phyloP scores from a whole-genome alignment of 495 filamentous ascomycete genomes.

The Chaetomidium leptoderma region DNA sequence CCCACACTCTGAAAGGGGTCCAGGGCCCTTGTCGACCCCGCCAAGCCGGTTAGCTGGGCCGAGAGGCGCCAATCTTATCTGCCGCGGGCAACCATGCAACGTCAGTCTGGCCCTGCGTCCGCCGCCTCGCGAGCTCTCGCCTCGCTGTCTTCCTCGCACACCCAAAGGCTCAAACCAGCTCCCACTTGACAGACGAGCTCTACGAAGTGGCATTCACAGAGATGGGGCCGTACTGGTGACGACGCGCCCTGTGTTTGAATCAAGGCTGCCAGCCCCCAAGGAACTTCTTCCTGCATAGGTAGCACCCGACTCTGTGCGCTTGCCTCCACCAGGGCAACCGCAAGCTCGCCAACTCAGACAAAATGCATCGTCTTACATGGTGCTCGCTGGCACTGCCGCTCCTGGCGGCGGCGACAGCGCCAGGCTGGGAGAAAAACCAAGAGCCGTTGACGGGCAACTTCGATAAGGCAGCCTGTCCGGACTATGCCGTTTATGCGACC shows the following conservation, averaged over 20 bases:
- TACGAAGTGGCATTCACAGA: neutral
- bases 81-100: neutral
- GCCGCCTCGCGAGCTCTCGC: neutral
- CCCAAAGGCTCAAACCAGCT: neutral
- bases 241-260: neutral
- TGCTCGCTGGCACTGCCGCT: slow-evolving; percentile 19
- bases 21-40: neutral
- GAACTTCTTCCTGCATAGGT: neutral
- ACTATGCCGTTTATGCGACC: slow-evolving; percentile 50
- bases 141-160: neutral
- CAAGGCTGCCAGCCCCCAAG: neutral
- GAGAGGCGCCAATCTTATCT: neutral
- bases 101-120: neutral
- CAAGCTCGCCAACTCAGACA: neutral
- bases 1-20: no score
- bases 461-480: slow-evolving; percentile 43
- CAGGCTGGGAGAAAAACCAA: slow-evolving; percentile 18
- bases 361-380: slow-evolving; percentile 17
- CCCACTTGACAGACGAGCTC: neutral
- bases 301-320: neutral
- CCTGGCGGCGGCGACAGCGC: slow-evolving; percentile 18
- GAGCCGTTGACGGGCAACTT: slow-evolving; percentile 24
- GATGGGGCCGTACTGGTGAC: neutral
- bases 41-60: neutral
- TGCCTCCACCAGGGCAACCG: neutral